A percentile compares a stretch with the other conserved stretches of the same genome.
These are phyloP conservation scores for Daedaleopsis sinensis DNA, from an alignment of 768 basidiomycete species.

Conservation along the genomic window DNA sequence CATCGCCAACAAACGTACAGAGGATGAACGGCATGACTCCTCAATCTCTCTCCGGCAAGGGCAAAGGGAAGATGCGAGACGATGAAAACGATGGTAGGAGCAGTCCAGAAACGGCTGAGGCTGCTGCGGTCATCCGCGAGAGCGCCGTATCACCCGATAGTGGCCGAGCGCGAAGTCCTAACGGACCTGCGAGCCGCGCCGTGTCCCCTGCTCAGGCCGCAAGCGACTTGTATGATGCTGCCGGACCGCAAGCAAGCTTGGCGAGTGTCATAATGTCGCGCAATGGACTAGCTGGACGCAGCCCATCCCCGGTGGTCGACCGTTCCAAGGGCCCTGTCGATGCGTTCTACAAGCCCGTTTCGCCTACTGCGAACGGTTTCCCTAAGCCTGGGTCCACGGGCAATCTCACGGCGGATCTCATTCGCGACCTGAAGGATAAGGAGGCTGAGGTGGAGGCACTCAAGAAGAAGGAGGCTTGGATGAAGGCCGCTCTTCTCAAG, in stretches of 20 bases:
- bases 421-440: slow-evolving; percentile 79
- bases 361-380: slow-evolving; percentile 54
- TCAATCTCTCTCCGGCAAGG: slow-evolving; percentile 42
- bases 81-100: slow-evolving; percentile 55
- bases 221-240: slow-evolving; percentile 26
- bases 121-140: slow-evolving; percentile 44
- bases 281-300: slow-evolving; percentile 54
- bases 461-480: slow-evolving; percentile 81
- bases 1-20: slow-evolving; percentile 57
- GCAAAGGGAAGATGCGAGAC: slow-evolving; percentile 52
- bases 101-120: slow-evolving; percentile 40
- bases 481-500: slow-evolving; percentile 76
- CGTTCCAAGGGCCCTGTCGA: slow-evolving; percentile 60
- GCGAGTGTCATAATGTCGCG: slow-evolving; percentile 55
- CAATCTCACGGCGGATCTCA: slow-evolving; percentile 72
- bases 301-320: slow-evolving; percentile 61
- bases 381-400: slow-evolving; percentile 56
- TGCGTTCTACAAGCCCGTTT: slow-evolving; percentile 53
- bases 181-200: slow-evolving; percentile 47
- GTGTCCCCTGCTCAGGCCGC: slow-evolving; percentile 51
- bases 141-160: slow-evolving; percentile 63
- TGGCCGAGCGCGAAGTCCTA: slow-evolving; percentile 63
- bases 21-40: slow-evolving; percentile 46
- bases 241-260: slow-evolving; percentile 46
- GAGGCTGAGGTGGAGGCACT: slow-evolving; percentile 79